Evolutionary conservation across 2,329 filamentous ascomycete species (phyloP), one percentile per base, ranked within the genome.

Genomic region (Plectosphaerella sp.): DNA sequence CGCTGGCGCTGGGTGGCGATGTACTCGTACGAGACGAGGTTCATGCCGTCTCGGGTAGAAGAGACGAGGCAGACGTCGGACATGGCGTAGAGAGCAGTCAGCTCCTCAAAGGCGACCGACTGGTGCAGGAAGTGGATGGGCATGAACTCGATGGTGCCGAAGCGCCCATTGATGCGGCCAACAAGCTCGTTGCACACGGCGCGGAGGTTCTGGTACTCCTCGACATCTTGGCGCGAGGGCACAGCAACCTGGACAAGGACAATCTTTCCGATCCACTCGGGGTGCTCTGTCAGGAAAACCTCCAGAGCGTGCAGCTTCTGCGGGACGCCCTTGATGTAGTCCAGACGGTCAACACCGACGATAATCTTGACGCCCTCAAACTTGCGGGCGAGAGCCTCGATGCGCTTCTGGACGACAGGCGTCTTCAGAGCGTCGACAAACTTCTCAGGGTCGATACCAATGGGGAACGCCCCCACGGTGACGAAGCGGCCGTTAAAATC

Each of bases 41-140:
- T 99, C 94, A 99, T 99, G 64, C 94, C 94, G 67, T 99, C 94
- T 48, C 94, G 88, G n/a, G 90, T 97, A 3, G 89, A 97, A 9
- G 89, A 95, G 37, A 96, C 93, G 14, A 97, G 82, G 67, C 92
- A 96, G 45, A 91, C 89, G 66, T 97, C 94, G 4, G 91, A 94
- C 20, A 95, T 87, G 15, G 91, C 89, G 67, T 97, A 97, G 9
- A 97, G 81, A 1, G 92, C 92, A 48, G 95, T 92, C 36, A 99
- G 83, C 72, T 97, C 94, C 61, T 97, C 91, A 61, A 97, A 97
- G 47, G 85, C 85, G 64, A 97, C 91, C 5, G 90, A 96, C 73
- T 97, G 95, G 75, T 97, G 94, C 63, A 97, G 86, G 75, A 97
- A 97, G 72, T 97, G 94, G 61, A 99, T 97, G 1, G 94, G 94